Base-by-base conservation (phyloP, 1,284 basidiomycete genomes). In the Papiliotrema terrestris region DNA sequence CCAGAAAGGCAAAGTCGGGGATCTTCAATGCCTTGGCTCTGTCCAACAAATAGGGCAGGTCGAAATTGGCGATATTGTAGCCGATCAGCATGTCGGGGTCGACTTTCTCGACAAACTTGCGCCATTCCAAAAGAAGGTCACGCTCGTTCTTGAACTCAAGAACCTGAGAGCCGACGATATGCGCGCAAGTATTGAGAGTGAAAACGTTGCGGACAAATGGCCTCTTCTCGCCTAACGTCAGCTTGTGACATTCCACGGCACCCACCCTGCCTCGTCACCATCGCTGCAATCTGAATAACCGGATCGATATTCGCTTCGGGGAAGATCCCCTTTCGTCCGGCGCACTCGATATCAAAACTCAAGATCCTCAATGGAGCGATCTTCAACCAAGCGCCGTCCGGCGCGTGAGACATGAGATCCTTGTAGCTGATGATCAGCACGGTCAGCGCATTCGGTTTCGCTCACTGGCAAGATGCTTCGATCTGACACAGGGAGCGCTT, bases 301-400 rank as follows among this genome's bases (percentile, higher is more conserved):
- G 93, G 93, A 72, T 97, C 93, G 23, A 83, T 76, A 15, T 86
- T 79, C 2, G 93, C 82, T 70, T 97, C 94, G 0, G 93, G 93
- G 69, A 97, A 97, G 61, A 96, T 88, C 44, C 93, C 93, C 68
- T 96, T 96, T 20, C 94, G 82, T 25, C 93, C 93, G 0, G 93
- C 94, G 76, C 93, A 97, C 75, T 97, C 93, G 64, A 97, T 96
- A 83, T 97, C 93, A 65, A 97, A 97, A 66, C 91, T 94, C 25
- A 97, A 81, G 60, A 96, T 88, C 14, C 93, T 85, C 1, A 97
- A 78, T 1, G 93, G 93, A 0, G 94, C 93, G 51, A 93, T 86
- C 57, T 85, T 87, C 2, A 88, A 87, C 90, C 93, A 97, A 45
- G 85, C 82, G 3, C 88, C 92, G 66, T 96, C 93, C 0, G 93